These are phyloP conservation scores for Ophiorrhiza pumila DNA, from an alignment of 257 asterid species.

Conservation along the genomic window DNA sequence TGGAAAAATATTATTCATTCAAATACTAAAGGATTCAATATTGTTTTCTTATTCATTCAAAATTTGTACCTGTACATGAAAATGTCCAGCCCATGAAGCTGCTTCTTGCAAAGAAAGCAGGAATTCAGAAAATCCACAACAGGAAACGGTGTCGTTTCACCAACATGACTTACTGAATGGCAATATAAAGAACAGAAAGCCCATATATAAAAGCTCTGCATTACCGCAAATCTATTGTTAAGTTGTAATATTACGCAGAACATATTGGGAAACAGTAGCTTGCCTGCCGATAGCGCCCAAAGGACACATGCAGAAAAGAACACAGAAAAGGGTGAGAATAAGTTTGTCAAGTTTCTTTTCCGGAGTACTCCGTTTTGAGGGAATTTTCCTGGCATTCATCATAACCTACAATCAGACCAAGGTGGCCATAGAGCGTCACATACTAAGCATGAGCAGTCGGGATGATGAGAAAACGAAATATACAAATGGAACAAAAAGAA, in stretches of 20 bases:
- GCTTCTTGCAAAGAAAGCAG: slow-evolving; percentile 73
- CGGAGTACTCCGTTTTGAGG: slow-evolving; percentile 95
- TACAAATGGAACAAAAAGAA: neutral
- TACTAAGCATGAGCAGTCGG: neutral
- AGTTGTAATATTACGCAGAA: slow-evolving; percentile 10
- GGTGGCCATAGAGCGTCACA: slow-evolving; percentile 14
- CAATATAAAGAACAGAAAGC: slow-evolving; percentile 16
- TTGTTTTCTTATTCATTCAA: no score
- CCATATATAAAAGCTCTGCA: slow-evolving; percentile 12
- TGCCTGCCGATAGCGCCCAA: slow-evolving; percentile 99
- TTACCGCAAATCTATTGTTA: slow-evolving; percentile 82
- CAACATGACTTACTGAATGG: slow-evolving; percentile 15
- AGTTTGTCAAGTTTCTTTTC: slow-evolving; percentile 99
- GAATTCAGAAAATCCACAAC: slow-evolving; percentile 53
- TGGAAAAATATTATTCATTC: neutral
- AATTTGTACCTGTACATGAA: slow-evolving; percentile 75
- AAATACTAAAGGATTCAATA: neutral
- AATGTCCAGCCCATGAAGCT: slow-evolving; percentile 85
- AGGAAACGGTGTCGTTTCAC: slow-evolving; percentile 17
- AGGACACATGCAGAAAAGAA: slow-evolving; percentile 90
- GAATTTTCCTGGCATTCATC: slow-evolving; percentile 99
- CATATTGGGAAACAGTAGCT: slow-evolving; percentile 18
- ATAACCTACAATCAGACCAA: slow-evolving; percentile 64
- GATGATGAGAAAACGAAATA: neutral
- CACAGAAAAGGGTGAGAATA: slow-evolving; percentile 72